Conservation (phyloP, 176 grass and related monocot genomes). For the Musa beccarii region DNA sequence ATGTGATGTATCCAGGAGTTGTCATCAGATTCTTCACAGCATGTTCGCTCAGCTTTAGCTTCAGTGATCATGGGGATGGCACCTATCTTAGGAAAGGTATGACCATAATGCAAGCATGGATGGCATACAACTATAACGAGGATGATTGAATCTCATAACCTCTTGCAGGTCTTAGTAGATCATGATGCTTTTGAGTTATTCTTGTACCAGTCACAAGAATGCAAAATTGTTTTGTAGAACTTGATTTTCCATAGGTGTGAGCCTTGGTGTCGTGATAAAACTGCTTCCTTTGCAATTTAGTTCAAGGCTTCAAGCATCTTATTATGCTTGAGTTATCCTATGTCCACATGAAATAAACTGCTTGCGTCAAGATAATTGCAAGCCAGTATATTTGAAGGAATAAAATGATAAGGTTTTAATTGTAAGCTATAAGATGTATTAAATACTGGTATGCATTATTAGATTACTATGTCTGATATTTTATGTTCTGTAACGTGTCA, state of each 20-base stretch:
- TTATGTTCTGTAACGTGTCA: too few relatives aligned
- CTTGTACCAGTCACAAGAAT: neutral
- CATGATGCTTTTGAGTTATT: neutral
- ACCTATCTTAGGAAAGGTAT: conserved; percentile 86
- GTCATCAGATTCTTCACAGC: conserved; percentile 88
- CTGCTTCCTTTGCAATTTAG: too few relatives aligned
- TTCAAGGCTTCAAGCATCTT: neutral
- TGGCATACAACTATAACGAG: neutral
- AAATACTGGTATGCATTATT: neutral
- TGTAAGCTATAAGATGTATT: too few relatives aligned
- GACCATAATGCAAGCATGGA: neutral
- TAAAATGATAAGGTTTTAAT: too few relatives aligned
- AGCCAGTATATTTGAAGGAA: too few relatives aligned
- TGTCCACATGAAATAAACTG: neutral
- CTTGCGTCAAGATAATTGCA: too few relatives aligned
- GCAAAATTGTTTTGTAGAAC: neutral
- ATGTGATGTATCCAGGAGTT: conserved; percentile 39
- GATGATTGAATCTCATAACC: neutral
- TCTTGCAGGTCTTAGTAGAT: neutral
- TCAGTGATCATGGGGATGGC: conserved; percentile 99
- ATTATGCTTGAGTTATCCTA: neutral
- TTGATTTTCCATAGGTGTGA: neutral
- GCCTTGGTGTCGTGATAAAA: neutral
- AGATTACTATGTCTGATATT: neutral
- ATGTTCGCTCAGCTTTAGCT: conserved; percentile 97